phyloP scores from a whole-genome alignment of 805 yeast genomes.

The Schwanniomyces polymorphus region DNA sequence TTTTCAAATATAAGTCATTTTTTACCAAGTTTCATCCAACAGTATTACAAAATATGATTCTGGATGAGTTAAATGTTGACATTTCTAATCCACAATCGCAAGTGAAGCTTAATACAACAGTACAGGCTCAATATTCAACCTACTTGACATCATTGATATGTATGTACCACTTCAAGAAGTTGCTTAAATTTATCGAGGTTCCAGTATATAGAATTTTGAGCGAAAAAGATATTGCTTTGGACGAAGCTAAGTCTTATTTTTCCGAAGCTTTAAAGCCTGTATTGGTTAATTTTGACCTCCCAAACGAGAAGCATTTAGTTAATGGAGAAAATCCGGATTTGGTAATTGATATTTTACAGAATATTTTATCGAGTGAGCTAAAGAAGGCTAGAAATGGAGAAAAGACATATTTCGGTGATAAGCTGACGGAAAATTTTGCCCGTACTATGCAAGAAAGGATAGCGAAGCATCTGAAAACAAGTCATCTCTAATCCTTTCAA shows the following conservation, averaged over 20 bases:
- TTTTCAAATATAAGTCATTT: conserved; percentile 12
- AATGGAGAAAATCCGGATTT: conserved; percentile 16
- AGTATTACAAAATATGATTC: conserved; percentile 14
- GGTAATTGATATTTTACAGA: background rate
- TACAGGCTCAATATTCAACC: conserved; percentile 8
- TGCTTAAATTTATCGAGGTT: conserved; percentile 6
- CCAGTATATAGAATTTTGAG: conserved; percentile 13
- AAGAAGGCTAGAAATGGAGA: background rate
- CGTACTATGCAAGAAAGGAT: background rate
- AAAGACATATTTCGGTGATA: background rate
- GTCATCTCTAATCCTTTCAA: background rate
- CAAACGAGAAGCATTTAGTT: conserved; percentile 11
- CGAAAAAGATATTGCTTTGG: conserved; percentile 8
- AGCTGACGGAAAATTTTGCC: background rate
- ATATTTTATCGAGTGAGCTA: background rate
- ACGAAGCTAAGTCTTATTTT: background rate
- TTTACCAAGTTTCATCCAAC: conserved; percentile 11
- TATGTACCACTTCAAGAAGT: conserved; percentile 1
- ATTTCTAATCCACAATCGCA: conserved; percentile 5
- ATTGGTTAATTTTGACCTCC: conserved; percentile 5
- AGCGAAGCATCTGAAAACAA: background rate
- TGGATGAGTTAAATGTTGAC: conserved; percentile 12
- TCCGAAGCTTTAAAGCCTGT: conserved; percentile 4
- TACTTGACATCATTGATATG: conserved; percentile 7
- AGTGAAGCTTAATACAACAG: conserved; percentile 12